These are phyloP conservation scores for Lathyrus aphaca DNA, from an alignment of 306 rosid species.

Conservation along the genomic window DNA sequence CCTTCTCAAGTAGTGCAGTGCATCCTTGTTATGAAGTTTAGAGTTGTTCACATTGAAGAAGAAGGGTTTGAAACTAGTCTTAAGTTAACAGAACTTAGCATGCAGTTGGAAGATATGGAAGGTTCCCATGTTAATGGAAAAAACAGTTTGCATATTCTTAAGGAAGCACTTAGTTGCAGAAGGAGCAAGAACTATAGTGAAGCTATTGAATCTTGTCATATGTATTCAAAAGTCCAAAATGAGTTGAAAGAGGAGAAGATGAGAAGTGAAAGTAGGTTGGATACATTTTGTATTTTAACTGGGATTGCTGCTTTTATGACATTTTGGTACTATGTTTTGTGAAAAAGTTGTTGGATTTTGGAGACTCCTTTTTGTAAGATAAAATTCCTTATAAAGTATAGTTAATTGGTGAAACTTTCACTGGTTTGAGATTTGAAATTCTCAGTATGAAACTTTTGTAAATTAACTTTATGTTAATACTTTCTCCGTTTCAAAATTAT, in stretches of 20 bases:
- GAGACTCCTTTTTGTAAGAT: slow-evolving; percentile 38
- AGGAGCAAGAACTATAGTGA: slow-evolving; percentile 75
- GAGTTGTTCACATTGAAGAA: slow-evolving; percentile 62
- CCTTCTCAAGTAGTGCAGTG: slow-evolving; percentile 82
- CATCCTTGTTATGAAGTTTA: slow-evolving; percentile 81
- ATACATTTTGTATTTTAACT: slow-evolving; percentile 46
- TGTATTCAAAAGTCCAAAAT: slow-evolving; percentile 71
- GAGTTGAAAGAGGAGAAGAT: slow-evolving; percentile 86
- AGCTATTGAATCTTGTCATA: slow-evolving; percentile 75
- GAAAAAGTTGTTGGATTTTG: slow-evolving; percentile 29
- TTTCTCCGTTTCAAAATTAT: no score
- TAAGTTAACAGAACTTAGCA: slow-evolving; percentile 75
- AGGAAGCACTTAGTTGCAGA: slow-evolving; percentile 71
- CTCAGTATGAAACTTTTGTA: not conserved
- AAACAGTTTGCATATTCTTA: slow-evolving; percentile 79
- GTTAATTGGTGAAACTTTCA: not conserved
- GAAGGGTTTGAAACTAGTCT: slow-evolving; percentile 64
- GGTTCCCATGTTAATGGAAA: slow-evolving; percentile 77
- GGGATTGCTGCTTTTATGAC: slow-evolving; percentile 53
- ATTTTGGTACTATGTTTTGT: slow-evolving; percentile 55
- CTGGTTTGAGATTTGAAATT: not conserved
- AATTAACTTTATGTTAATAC: not conserved
- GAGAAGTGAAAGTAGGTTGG: slow-evolving; percentile 77
- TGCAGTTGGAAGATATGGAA: slow-evolving; percentile 92
- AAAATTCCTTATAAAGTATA: slow-evolving; percentile 32